phyloP scores from a whole-genome alignment of 352 stramenopile species.

The Pythium oligandrum region DNA sequence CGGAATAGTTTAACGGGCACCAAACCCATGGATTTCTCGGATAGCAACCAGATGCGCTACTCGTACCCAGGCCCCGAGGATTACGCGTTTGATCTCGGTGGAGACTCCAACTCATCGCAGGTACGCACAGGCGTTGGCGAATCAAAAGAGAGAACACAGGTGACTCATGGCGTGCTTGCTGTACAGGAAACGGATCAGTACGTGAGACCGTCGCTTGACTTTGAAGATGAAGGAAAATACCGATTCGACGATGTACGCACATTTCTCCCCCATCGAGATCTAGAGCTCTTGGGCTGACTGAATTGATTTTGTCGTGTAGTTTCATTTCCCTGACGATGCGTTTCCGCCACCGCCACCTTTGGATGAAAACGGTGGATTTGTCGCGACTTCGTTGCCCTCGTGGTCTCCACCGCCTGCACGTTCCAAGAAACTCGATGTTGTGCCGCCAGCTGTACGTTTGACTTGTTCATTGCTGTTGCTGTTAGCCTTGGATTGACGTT shows the following conservation, averaged over 20 bases:
- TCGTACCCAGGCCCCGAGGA: constrained; percentile 63
- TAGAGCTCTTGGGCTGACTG: background rate
- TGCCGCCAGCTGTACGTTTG: constrained; percentile 15
- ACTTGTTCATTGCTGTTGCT: background rate
- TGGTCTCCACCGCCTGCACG: constrained; percentile 73
- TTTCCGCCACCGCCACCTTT: constrained; percentile 69
- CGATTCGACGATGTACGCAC: constrained; percentile 29
- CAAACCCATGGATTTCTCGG: too few relatives aligned
- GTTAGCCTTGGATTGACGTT: background rate
- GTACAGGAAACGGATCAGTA: constrained; percentile 9
- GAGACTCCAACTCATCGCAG: constrained; percentile 47
- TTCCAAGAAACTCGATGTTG: constrained; percentile 63
- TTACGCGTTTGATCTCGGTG: constrained; percentile 39
- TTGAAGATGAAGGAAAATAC: constrained; percentile 29
- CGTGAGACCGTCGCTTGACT: constrained; percentile 24
- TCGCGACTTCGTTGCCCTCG: constrained; percentile 60
- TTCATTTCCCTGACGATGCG: constrained; percentile 61
- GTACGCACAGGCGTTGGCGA: constrained; percentile 2
- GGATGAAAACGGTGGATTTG: constrained; percentile 60
- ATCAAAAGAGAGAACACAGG: too few relatives aligned
- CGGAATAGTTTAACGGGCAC: background rate
- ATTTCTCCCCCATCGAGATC: background rate
- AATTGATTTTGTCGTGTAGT: constrained; percentile 13
- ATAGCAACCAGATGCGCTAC: constrained; percentile 37
- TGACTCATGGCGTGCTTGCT: too few relatives aligned